phyloP scores from a whole-genome alignment of 2,329 filamentous ascomycete species.

The Penicillium sp. region DNA sequence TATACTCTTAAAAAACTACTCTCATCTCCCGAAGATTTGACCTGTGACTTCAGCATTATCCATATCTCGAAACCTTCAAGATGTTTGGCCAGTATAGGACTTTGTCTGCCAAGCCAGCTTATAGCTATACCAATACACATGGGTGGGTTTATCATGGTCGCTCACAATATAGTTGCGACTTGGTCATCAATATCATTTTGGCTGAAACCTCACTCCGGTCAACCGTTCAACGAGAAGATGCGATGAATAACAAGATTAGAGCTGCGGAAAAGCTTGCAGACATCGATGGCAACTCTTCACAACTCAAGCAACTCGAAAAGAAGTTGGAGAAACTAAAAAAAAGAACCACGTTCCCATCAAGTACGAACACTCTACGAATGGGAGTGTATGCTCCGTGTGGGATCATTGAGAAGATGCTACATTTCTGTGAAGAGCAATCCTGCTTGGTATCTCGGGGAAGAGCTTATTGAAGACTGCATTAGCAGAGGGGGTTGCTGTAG shows the following conservation, averaged over 20 bases:
- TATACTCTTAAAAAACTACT: no score
- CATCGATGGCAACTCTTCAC: background rate
- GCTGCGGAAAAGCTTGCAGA: background rate
- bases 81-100: background rate
- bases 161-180: no score
- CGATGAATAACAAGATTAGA: background rate
- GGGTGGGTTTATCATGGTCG: background rate
- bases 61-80: background rate
- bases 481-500: background rate
- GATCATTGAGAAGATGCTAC: background rate
- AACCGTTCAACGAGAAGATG: background rate
- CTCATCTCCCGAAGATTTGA: no score
- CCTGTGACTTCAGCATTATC: no score
- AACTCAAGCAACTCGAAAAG: background rate
- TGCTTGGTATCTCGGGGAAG: background rate
- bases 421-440: background rate
- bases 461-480: background rate
- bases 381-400: background rate
- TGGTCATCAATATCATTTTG: background rate
- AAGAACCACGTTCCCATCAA: background rate
- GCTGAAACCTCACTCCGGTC: background rate
- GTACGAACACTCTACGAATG: background rate
- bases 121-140: background rate
- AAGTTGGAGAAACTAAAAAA: background rate
- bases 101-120: background rate